Evolutionary conservation across 106 monocot species (phyloP), one percentile per base, ranked within the genome.

Genomic region (Triglochin maritima): DNA sequence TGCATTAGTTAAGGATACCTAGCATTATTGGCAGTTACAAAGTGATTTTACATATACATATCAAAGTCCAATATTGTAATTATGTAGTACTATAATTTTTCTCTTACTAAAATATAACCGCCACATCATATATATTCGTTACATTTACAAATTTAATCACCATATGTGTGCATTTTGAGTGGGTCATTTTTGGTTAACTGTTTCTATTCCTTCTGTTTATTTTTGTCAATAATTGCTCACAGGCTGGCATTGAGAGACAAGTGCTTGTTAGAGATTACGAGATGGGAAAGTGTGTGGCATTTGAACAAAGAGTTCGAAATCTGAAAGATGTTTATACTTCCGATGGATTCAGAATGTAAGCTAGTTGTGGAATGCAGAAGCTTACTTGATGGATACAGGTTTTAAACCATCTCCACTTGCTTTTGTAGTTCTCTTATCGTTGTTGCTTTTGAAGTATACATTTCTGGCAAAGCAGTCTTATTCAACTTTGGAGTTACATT

Each of bases 321-420:
- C 43, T 98, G 69, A 98, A 84, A 77, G 91, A 98, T 56, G 88
- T 98, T 41, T 98, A 84, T 80, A 92, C 88, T 51, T 91, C 98
- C 71, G 98, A 98, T 85, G 98, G 98, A 45, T 88, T 68, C 74
- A 88, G 72, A 81, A 86, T 98, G 98, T 98, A 86, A 81, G 75
- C 14, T 70, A 45, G 4, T 50, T 47, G 15, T 43, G 49, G 44
- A 13, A 17, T 12, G 44, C 6, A 44, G 16, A 65, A 7, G 7
- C 7, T 52, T 52, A 52, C 52, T 52, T 6, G 11, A 52, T 52
- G 11, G 7, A 52, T 52, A 1, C 11, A 8, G 11, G 2, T 52
- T 52, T 52, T 11, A 7, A 8, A 8, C 11, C 11, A 8, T 11
- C 11, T 52, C 9, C 52, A 52, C 52, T 45, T 62, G 53, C 53